Evolutionary conservation across 306 rosid genomes (phyloP).

Genomic region (Notholithocarpus densiflorus): DNA sequence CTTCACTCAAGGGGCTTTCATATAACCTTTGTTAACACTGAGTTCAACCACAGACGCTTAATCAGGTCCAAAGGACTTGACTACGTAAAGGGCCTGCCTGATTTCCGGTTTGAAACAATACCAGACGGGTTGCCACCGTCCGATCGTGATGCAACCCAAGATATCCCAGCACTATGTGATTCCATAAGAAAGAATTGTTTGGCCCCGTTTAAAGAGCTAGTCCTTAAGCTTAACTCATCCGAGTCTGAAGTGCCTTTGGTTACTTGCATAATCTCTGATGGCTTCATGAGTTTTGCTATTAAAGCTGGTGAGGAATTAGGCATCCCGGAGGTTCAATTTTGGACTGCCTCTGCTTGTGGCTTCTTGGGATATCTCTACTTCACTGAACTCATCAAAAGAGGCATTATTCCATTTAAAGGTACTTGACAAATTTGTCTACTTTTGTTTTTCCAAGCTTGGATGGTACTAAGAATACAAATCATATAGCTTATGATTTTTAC

Average conservation of each 20-base stretch:
- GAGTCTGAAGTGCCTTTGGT: constrained; percentile 10
- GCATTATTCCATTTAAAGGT: constrained; percentile 36
- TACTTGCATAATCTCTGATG: constrained; percentile 32
- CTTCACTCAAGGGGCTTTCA: constrained; percentile 26
- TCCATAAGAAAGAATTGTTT: constrained; percentile 20
- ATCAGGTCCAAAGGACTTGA: constrained; percentile 12
- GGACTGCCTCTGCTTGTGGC: constrained; percentile 42
- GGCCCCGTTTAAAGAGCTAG: constrained; percentile 26
- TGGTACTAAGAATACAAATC: too few relatives aligned
- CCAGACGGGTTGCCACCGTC: constrained; percentile 24
- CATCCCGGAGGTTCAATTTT: constrained; percentile 27
- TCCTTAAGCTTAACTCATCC: constrained; percentile 16
- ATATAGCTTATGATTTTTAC: too few relatives aligned
- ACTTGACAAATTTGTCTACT: neutral
- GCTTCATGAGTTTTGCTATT: constrained; percentile 26
- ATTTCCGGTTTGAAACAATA: constrained; percentile 26
- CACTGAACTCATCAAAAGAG: constrained; percentile 22
- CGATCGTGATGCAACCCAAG: constrained; percentile 14
- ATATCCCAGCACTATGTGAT: constrained; percentile 16
- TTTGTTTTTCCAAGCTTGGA: too few relatives aligned
- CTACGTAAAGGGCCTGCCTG: neutral
- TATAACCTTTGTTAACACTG: constrained; percentile 29
- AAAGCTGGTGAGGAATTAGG: constrained; percentile 29
- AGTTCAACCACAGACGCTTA: constrained; percentile 8
- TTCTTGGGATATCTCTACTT: constrained; percentile 29